Base-by-base conservation (phyloP, 148 eudicot genomes). In the Dysphania ambrosioides region DNA sequence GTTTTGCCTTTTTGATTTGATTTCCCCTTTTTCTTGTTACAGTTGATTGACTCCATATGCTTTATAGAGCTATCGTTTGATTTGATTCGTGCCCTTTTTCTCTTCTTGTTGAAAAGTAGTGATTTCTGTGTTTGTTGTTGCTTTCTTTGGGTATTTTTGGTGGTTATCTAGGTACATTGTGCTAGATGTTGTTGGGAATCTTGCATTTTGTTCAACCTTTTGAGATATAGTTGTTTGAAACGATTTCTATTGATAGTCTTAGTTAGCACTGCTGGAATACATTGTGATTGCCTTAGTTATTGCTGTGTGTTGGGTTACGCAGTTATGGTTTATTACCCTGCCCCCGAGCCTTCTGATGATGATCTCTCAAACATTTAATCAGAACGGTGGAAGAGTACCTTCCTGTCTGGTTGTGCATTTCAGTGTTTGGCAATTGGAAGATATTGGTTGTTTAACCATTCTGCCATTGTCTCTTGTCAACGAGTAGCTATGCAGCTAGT, bases 1-100 rank as follows among this genome's bases (percentile, higher is more conserved):
- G n/a, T 55, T 68, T 26, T 67, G 26, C 74, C n/a, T 61, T 2
- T 70, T 51, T 61, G n/a, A n/a, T 79, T 68, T n/a, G n/a, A n/a
- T n/a, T 79, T 4, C 42, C 1, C 32, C 59, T n/a, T 65, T 59
- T 9, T 44, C 36, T 59, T 27, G 5, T 26, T 44, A 57, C 40
- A 42, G 27, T 31, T 68, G 0, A 42, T 19, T 15, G 49, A 36
- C 8, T 47, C 47, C 41, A 21, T 40, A 5, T 38, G 35, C 27
- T 11, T 49, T 61, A 8, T 24, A 23, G 70, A 35, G 11, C 60
- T 31, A 56, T 66, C 64, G 42, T 41, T 75, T 70, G 60, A 61
- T 42, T 79, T 74, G 72, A 36, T 10, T 53, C 38, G 47, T 66
- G 35, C 61, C 51, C 8, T 47, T 77, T 63, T 64, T 8, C 42